Evolutionary conservation across 2,329 filamentous ascomycete genomes (phyloP).

Genomic region (Fusarium anguioides): DNA sequence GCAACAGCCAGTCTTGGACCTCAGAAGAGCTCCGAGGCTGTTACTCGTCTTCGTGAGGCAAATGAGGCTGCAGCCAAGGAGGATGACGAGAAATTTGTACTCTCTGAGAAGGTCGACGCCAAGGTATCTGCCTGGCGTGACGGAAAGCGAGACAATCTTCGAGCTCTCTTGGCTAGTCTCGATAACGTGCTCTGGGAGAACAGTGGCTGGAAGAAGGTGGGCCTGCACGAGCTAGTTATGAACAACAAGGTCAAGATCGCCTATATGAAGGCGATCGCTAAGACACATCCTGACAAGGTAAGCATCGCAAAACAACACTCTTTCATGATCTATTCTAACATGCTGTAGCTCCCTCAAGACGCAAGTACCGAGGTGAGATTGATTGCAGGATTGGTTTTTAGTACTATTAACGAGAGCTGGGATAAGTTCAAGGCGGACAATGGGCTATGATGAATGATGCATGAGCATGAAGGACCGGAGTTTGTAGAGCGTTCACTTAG

Average conservation of each 20-base stretch:
- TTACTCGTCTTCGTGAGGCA: slow-evolving; percentile 82
- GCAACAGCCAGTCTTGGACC: slow-evolving; percentile 54
- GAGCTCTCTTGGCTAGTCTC: slow-evolving; percentile 86
- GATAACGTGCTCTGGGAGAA: slow-evolving; percentile 92
- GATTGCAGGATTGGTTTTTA: slow-evolving; percentile 74
- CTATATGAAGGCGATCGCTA: slow-evolving; percentile 99
- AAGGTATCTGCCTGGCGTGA: slow-evolving; percentile 84
- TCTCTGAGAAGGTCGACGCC: slow-evolving; percentile 87
- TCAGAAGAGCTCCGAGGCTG: slow-evolving; percentile 75
- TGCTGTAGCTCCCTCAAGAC: slow-evolving; percentile 68
- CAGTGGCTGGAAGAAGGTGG: slow-evolving; percentile 96
- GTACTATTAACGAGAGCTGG: slow-evolving; percentile 77
- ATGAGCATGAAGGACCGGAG: slow-evolving; percentile 36
- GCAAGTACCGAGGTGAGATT: slow-evolving; percentile 73
- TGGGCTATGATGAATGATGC: slow-evolving; percentile 59
- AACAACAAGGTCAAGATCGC: slow-evolving; percentile 95
- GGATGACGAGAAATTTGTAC: slow-evolving; percentile 92
- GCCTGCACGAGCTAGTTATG: slow-evolving; percentile 91
- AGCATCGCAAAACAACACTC: slow-evolving; percentile 46
- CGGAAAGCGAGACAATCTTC: slow-evolving; percentile 91
- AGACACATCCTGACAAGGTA: slow-evolving; percentile 99
- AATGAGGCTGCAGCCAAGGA: slow-evolving; percentile 87
- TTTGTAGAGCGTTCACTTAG: slow-evolving; percentile 44
- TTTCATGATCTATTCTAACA: slow-evolving; percentile 16
- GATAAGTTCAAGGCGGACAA: slow-evolving; percentile 79